Evolutionary conservation across 78 protist species (phyloP).

Genomic region (Planoprotostelium fungivorum): DNA sequence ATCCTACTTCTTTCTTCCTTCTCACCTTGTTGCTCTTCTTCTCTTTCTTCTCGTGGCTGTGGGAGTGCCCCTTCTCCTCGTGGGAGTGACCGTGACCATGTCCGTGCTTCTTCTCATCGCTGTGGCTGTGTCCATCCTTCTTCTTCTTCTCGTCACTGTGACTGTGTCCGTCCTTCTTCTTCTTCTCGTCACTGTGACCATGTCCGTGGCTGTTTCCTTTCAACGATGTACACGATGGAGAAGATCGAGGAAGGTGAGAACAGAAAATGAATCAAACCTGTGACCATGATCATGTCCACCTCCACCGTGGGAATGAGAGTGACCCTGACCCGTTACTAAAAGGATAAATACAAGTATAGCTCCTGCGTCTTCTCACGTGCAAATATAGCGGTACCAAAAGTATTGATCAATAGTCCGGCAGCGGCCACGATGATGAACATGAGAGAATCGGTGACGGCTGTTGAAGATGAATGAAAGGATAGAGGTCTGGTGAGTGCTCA

Average conservation of each 20-base stretch:
- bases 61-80: slow-evolving; percentile 31
- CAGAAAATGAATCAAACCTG: background rate
- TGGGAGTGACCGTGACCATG: slow-evolving; percentile 21
- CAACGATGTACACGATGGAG: no score
- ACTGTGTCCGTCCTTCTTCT: slow-evolving; percentile 30
- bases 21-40: slow-evolving; percentile 26
- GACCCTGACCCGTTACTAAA: slow-evolving; percentile 37
- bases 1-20: no score
- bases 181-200: no score
- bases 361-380: background rate
- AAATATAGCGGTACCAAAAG: slow-evolving; percentile 63
- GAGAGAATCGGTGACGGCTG: slow-evolving; percentile 23
- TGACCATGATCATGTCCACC: slow-evolving; percentile 37
- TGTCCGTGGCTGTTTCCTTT: no score
- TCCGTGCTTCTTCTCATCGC: slow-evolving; percentile 21
- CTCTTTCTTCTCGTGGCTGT: slow-evolving; percentile 13
- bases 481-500: background rate
- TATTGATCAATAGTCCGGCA: slow-evolving; percentile 68
- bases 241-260: no score
- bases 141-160: slow-evolving; percentile 19
- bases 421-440: slow-evolving; percentile 69
- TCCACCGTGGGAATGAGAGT: slow-evolving; percentile 61
- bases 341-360: no score
- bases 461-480: background rate
- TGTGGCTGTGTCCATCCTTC: slow-evolving; percentile 16